phyloP scores from a whole-genome alignment of 208 protist species.

The Acanthamoeba healyi region DNA sequence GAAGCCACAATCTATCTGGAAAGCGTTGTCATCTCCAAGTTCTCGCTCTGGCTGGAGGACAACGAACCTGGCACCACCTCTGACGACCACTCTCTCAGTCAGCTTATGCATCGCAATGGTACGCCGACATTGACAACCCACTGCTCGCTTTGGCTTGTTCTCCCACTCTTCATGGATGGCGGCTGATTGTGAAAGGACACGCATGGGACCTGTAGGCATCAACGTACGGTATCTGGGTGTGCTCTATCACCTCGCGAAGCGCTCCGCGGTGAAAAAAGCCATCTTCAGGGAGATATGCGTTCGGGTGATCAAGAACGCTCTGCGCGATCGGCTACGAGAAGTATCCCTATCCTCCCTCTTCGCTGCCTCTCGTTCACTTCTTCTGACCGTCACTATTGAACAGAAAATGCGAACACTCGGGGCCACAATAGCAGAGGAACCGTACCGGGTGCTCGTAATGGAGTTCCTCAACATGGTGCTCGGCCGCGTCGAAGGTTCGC shows the following conservation, averaged over 20 bases:
- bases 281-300: constrained; percentile 48
- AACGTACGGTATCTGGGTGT: constrained; percentile 71
- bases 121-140: not conserved
- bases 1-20: constrained; percentile 39
- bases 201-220: constrained; percentile 33
- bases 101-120: constrained; percentile 63
- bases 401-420: constrained; percentile 43
- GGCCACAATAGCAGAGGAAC: constrained; percentile 40
- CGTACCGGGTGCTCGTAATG: constrained; percentile 53
- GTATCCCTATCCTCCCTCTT: not conserved
- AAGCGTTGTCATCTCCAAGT: constrained; percentile 36
- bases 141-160: too few species aligned
- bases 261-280: constrained; percentile 6
- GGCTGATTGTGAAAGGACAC: not conserved
- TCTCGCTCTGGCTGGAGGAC: constrained; percentile 39
- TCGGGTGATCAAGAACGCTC: constrained; percentile 58
- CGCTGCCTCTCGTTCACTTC: not conserved
- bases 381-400: not conserved
- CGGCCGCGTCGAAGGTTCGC: not conserved
- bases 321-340: constrained; percentile 2
- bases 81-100: constrained; percentile 57
- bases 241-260: constrained; percentile 49
- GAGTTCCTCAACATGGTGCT: constrained; percentile 63
- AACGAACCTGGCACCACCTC: constrained; percentile 36
- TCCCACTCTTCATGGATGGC: not conserved